Evolutionary conservation across 768 basidiomycete genomes (phyloP).

Genomic region (Exidia glandulosa): DNA sequence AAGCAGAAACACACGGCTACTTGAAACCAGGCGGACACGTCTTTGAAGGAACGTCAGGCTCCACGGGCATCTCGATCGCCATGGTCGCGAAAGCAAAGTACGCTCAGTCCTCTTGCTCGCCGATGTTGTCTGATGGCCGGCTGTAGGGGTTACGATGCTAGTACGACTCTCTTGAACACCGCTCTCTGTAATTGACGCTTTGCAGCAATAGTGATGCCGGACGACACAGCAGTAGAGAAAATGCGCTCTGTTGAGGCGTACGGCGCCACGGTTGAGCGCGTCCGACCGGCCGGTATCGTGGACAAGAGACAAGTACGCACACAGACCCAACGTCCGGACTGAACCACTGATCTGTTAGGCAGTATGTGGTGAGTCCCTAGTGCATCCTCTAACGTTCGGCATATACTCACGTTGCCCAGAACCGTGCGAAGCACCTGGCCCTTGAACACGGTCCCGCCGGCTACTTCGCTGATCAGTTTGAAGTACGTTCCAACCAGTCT

Average conservation of each 20-base stretch:
- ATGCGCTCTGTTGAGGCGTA: conserved; percentile 71
- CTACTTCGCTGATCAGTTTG: conserved; percentile 95
- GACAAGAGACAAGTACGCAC: conserved; percentile 80
- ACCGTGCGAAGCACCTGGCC: conserved; percentile 76
- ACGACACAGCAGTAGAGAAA: conserved; percentile 87
- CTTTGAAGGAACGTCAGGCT: conserved; percentile 95
- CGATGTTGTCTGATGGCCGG: not conserved
- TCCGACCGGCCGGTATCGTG: conserved; percentile 90
- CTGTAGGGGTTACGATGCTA: conserved; percentile 75
- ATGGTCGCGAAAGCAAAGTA: conserved; percentile 84
- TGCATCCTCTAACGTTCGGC: not conserved
- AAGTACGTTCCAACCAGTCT: conserved; percentile 27
- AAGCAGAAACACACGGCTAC: conserved; percentile 77
- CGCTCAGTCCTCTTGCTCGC: conserved; percentile 7
- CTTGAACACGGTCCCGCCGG: conserved; percentile 70
- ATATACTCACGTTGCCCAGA: conserved; percentile 33
- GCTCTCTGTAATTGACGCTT: not conserved
- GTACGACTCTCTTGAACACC: conserved; percentile 29
- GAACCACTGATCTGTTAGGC: conserved; percentile 4
- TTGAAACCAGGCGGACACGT: conserved; percentile 83
- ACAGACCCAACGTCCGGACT: conserved; percentile 8
- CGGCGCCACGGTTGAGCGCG: conserved; percentile 82
- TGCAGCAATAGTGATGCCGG: conserved; percentile 80
- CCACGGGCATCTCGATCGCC: conserved; percentile 92
- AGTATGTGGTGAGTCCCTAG: conserved; percentile 57